Evolutionary conservation across 192 early-diverging fungal genomes (phyloP).

Genomic region (Backusella parvicylindrica): DNA sequence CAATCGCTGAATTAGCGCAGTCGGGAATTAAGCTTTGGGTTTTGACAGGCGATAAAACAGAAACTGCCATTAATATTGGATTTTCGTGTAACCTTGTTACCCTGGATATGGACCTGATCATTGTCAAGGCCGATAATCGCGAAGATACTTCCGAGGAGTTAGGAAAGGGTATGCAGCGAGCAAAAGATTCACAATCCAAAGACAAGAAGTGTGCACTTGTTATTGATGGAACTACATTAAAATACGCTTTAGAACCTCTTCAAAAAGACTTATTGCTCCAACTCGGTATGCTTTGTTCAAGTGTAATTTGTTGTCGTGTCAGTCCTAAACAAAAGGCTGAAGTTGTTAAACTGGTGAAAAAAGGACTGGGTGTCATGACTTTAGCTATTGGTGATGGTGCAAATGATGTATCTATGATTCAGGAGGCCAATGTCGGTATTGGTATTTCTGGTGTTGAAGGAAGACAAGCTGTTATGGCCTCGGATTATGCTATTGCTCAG

Average conservation of each 20-base stretch:
- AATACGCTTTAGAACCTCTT: slow-evolving; percentile 66
- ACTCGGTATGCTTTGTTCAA: slow-evolving; percentile 76
- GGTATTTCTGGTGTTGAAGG: slow-evolving; percentile 96
- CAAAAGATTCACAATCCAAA: slow-evolving; percentile 24
- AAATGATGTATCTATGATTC: slow-evolving; percentile 99
- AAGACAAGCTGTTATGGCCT: slow-evolving; percentile 88
- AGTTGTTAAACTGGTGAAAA: slow-evolving; percentile 86
- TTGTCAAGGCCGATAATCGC: slow-evolving; percentile 62
- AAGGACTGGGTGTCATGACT: slow-evolving; percentile 80
- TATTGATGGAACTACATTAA: slow-evolving; percentile 91
- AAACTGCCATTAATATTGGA: slow-evolving; percentile 98
- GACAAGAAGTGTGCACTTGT: slow-evolving; percentile 58
- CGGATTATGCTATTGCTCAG: slow-evolving; percentile 92
- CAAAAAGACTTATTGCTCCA: slow-evolving; percentile 59
- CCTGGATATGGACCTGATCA: slow-evolving; percentile 79
- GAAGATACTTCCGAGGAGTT: slow-evolving; percentile 65
- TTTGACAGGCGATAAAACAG: slow-evolving; percentile 95
- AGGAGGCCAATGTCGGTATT: slow-evolving; percentile 92
- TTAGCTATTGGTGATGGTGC: slow-evolving; percentile 96
- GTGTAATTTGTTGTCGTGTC: slow-evolving; percentile 94
- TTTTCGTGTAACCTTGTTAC: slow-evolving; percentile 91
- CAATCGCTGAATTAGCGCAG: slow-evolving; percentile 76
- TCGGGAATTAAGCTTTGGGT: slow-evolving; percentile 98
- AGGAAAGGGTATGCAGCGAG: slow-evolving; percentile 58
- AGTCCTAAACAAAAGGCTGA: slow-evolving; percentile 94